Base-by-base conservation (phyloP, 768 basidiomycete species). In the Tephrocybe sp. region DNA sequence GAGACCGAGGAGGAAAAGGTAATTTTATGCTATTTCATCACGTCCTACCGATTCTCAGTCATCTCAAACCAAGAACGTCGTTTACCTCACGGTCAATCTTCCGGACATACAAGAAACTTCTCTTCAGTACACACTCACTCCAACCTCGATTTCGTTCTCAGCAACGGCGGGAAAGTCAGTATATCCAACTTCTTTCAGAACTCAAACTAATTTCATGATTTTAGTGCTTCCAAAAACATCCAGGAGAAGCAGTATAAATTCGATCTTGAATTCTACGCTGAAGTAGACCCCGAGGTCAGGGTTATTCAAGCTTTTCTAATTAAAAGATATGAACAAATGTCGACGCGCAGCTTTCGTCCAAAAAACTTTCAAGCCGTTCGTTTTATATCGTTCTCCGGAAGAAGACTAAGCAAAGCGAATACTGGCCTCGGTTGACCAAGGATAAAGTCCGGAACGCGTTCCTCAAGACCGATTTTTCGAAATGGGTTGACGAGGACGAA, bases 401-500 rank as follows among this genome's bases (percentile, higher is more conserved):
- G 72, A 92, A 92, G 67, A 83, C 84, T 49, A 60, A 65, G 25
- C 70, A 85, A 63, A 64, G 71, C 12, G 96, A 93, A 58, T 98
- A 80, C 69, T 98, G 96, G 96, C 90, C 92, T 21, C 82, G 95
- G 50, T 75, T 98, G 44, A 93, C 90, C 39, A 93, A 96, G 69
- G 89, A 89, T 52, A 95, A 93, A 69, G 63, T 80, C 52, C 90
- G 80, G 69, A 83, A 77, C 43, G 74, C 84, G 49, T 95, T 82
- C 71, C 73, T 98, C 69, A 98, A 97, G 79, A 97, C 93, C 37
- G 92, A 98, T 69, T 98, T 98, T 67, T 76, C 76, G 57, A 96
- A 90, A 73, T 98, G 94, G 94, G 87, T 89, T 34, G 95, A 98
- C 62, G 95, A 98, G 73, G 96, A 98, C 64, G 95, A 98, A 66